Evolutionary conservation across 768 basidiomycete species (phyloP), one percentile per base, ranked within the genome.

Genomic region (Strobilomyces echinocephalus): DNA sequence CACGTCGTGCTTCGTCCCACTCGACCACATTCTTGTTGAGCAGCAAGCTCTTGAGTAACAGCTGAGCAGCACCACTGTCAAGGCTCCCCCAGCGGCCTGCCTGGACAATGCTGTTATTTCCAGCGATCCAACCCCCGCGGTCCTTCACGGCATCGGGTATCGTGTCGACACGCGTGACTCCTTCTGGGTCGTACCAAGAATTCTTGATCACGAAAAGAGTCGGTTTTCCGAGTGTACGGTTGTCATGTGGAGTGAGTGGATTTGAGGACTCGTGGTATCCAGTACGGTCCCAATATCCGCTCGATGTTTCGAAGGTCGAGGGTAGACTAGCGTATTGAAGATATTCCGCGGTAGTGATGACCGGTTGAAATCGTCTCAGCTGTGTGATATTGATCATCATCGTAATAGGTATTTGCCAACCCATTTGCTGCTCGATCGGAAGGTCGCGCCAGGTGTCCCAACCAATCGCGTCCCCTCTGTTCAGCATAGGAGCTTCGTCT

Each of bases 311-410:
- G 6, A 56, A 45, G 6, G 59, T 49, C 12, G 63, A 54, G n/a
- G 66, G 54, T 5, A 70, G 60, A 18, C 64, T 66, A 26, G 74
- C 67, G 21, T 74, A 64, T n/a, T 68, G 65, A 21, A 77, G 63
- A 55, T 74, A 77, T 45, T 78, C 76, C 10, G 68, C 56, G 28
- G 66, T 59, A 5, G 69, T 69, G 56, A 77, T 48, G 46, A 73
- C 67, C 14, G 71, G 66, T 34, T 75, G 68, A 8, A 60, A 60
- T 40, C 53, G 48, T 46, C 74, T 72, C 30, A 78, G 52, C 38
- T 70, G 69, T 11, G 73, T 67, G 45, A 78, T 52, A 55, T 76
- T 71, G 46, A 77, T 58, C 76, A 77, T 75, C 52, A 59, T 21
- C 16, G 65, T 55, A 36, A 72, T 68, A 5, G 66, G 66, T 46